Conservation (phyloP, 2,329 filamentous ascomycete species). For the Arthrobotrys musiformis region DNA sequence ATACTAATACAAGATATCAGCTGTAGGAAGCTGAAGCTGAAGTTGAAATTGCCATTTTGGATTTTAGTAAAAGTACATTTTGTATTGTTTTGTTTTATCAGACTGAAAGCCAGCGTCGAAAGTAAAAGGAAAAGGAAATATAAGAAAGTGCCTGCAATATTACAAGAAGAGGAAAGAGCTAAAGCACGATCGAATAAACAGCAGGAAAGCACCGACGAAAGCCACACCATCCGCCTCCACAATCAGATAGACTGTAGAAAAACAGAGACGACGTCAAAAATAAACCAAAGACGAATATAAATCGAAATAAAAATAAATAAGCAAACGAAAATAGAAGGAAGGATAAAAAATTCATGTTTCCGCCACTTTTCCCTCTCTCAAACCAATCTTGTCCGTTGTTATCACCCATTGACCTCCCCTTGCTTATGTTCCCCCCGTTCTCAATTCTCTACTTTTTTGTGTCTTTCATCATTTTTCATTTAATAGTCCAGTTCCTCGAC, state of each 20-base stretch:
- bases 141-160: conserved; percentile 12
- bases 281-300: neutral
- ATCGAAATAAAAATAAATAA: neutral
- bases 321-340: neutral
- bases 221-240: conserved; percentile 28
- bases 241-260: conserved; percentile 2
- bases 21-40: neutral
- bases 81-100: conserved; percentile 10
- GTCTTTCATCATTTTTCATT: no score
- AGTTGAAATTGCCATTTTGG: no score
- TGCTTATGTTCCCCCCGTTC: neutral
- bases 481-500: conserved; percentile 92
- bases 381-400: conserved; percentile 18
- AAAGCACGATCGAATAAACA: neutral
- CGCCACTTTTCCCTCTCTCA: neutral
- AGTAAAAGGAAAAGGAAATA: neutral
- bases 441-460: neutral
- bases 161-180: conserved; percentile 20
- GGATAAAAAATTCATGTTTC: neutral
- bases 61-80: conserved; percentile 39
- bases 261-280: neutral
- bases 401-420: neutral
- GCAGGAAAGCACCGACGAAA: conserved; percentile 25
- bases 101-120: neutral
- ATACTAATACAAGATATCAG: no score